phyloP scores from a whole-genome alignment of 257 asterid species.

The Scutellaria baicalensis region DNA sequence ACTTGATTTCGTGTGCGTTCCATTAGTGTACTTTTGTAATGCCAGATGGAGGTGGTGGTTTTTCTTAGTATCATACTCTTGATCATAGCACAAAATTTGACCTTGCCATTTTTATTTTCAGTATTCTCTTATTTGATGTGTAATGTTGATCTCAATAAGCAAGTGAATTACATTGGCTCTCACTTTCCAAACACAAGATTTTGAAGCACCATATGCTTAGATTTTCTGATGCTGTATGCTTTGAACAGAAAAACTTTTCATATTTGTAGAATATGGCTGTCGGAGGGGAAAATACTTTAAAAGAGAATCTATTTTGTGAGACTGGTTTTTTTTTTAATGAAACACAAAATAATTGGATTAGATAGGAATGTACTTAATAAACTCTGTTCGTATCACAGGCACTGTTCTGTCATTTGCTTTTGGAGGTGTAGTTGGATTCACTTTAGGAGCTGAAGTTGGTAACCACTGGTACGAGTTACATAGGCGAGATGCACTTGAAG shows the following conservation, averaged over 20 bases:
- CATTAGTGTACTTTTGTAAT: too few species aligned
- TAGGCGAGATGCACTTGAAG: slow-evolving; percentile 55
- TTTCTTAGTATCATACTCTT: too few species aligned
- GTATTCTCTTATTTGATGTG: too few species aligned
- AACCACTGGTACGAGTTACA: slow-evolving; percentile 77
- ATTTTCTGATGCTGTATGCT: not conserved
- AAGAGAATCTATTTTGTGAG: not conserved
- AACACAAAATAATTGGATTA: not conserved
- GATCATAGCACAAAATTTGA: too few species aligned
- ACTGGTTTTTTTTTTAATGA: too few species aligned
- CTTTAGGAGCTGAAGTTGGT: slow-evolving; percentile 71
- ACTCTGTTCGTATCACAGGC: slow-evolving; percentile 35
- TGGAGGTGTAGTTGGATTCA: slow-evolving; percentile 71
- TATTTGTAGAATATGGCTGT: too few species aligned
- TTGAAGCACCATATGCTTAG: not conserved
- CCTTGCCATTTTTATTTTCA: too few species aligned
- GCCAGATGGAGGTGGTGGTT: too few species aligned
- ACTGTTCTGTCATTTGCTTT: slow-evolving; percentile 64
- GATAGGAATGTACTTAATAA: not conserved
- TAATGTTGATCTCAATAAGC: too few species aligned
- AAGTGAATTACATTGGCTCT: not conserved
- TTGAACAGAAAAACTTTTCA: not conserved
- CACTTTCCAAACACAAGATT: not conserved
- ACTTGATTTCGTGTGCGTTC: too few species aligned
- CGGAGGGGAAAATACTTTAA: not conserved